Evolutionary conservation across 352 stramenopile species (phyloP), one percentile per base, ranked within the genome.

Genomic region (Pythium oligandrum): DNA sequence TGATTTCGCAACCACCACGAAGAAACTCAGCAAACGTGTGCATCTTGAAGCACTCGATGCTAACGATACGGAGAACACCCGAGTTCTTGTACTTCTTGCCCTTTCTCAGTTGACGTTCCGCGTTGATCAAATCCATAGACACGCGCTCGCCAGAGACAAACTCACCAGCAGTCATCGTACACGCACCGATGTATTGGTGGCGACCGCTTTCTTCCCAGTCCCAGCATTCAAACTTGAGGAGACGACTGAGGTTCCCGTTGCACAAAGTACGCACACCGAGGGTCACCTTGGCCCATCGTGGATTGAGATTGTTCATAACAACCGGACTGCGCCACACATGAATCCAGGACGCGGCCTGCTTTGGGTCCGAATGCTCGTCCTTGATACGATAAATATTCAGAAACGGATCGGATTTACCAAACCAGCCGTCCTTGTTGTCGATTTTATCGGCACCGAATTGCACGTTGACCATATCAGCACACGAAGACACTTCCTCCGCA

Each of bases 391-490:
- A 90, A 40, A 90, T 76, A 53, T 87, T 87, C 34, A 90, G 61
- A 39, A 90, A 90, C 38, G 79, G 79, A 48, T 90, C 79, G 3
- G 77, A 88, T 3, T 73, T 72, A n/a, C 79, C 73, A 55, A 90
- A 88, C 75, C 75, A 88, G 4, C 79, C 77, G 58, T 90, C 77
- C 51, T 88, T 90, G 64, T 88, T 88, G 66, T 90, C 79, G 33
- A 88, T 51, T 34, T 90, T 88, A 33, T 71, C 68, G 2, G 63
- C 79, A 1, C 63, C 73, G 35, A 90, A 90, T 37, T 72, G 61
- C 12, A 88, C 71, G n/a, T 68, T 73, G 11, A 90, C 45, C 50
- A 78, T 71, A 51, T 90, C 77, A 2, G 75, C 63, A 46, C 79
- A 90, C 33, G 64, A 75, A 5, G 73, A 79, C 3, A 90, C 71